Percentiles rank a stretch among this genome's conserved stretches.
phyloP scores from a whole-genome alignment of 2,329 filamentous ascomycete species.

The Claviceps fusiformis region DNA sequence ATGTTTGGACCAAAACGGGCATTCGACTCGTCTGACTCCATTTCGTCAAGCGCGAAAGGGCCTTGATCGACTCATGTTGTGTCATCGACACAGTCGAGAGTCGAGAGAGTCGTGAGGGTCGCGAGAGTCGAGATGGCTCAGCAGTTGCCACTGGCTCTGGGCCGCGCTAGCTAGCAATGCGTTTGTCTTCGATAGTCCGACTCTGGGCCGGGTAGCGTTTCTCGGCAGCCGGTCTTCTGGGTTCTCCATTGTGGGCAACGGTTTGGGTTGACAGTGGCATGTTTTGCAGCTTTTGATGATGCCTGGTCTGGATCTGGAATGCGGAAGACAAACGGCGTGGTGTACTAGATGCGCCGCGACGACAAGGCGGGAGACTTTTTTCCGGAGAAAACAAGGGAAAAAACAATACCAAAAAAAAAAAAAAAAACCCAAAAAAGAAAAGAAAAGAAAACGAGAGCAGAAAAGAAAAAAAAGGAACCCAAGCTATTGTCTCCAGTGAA shows the following conservation, averaged over 20 bases:
- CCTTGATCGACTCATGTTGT: not conserved
- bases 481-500: not conserved
- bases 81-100: not conserved
- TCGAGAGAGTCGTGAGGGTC: not conserved
- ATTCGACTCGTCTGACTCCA: not conserved
- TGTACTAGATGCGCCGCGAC: not conserved
- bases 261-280: not conserved
- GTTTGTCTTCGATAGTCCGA: not conserved
- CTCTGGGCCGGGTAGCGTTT: not conserved
- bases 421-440: too few species aligned
- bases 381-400: too few species aligned
- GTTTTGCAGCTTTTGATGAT: not conserved
- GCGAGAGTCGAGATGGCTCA: not conserved
- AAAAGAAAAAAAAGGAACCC: not conserved
- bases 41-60: not conserved
- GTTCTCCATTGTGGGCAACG: not conserved
- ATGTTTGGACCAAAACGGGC: not conserved
- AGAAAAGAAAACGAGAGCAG: too few species aligned
- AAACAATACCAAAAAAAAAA: too few species aligned
- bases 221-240: not conserved
- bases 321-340: not conserved
- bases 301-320: not conserved
- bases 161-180: not conserved
- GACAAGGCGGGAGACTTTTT: not conserved
- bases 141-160: not conserved